A percentile compares a stretch with the other conserved stretches of the same genome.
Conservation (phyloP, 768 basidiomycete genomes). For the Collybiopsis confluens region DNA sequence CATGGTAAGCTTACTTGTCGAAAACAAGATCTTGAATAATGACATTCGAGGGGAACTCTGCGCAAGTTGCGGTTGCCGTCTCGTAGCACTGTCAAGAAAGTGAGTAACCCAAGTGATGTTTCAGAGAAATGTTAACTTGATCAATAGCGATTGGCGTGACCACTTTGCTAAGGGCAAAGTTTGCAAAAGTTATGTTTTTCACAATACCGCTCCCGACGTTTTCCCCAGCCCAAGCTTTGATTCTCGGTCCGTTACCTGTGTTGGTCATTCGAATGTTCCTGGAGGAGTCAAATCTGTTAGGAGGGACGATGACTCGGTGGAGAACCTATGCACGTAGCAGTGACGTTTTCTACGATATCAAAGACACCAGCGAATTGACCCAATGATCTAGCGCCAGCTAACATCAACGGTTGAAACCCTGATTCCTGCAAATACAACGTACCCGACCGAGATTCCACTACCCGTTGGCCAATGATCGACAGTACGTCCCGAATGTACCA, state of each 20-base stretch:
- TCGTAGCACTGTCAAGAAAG: constrained; percentile 38
- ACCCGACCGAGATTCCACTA: constrained; percentile 55
- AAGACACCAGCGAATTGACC: constrained; percentile 50
- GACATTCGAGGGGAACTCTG: constrained; percentile 51
- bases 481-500: background rate
- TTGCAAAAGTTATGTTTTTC: constrained; percentile 50
- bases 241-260: constrained; percentile 62
- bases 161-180: constrained; percentile 48
- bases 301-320: too few relatives aligned
- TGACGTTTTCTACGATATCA: constrained; percentile 61
- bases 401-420: background rate
- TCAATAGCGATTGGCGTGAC: constrained; percentile 60
- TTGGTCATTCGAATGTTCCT: constrained; percentile 59
- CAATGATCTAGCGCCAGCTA: constrained; percentile 40
- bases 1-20: constrained; percentile 32
- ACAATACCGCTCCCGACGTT: constrained; percentile 57
- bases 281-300: too few relatives aligned
- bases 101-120: background rate
- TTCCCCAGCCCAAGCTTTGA: constrained; percentile 63
- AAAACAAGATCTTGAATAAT: constrained; percentile 56
- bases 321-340: constrained; percentile 33
- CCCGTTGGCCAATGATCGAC: background rate
- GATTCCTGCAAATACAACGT: background rate
- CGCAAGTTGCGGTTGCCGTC: constrained; percentile 41
- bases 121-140: constrained; percentile 28